phyloP scores from a whole-genome alignment of 176 grass and related monocot species.

The Oryza nivara region DNA sequence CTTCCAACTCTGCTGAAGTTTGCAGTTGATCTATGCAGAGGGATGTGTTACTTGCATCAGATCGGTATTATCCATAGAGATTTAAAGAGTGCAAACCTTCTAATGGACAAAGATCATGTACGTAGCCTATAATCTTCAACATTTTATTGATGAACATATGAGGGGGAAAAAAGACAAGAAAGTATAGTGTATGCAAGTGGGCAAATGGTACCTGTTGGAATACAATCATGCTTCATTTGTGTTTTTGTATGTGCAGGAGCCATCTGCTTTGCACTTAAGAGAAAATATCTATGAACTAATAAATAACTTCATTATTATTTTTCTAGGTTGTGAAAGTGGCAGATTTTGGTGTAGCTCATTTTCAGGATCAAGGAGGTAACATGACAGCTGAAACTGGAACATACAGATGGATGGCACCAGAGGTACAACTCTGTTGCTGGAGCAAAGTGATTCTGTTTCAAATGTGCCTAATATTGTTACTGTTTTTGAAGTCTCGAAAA shows the following conservation, averaged over 20 bases:
- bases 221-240: constrained; percentile 16
- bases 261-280: background rate
- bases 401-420: constrained; percentile 99
- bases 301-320: constrained; percentile 28
- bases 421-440: constrained; percentile 56
- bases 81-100: constrained; percentile 95
- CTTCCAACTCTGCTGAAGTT: constrained; percentile 81
- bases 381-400: constrained; percentile 99
- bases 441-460: background rate
- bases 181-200: background rate
- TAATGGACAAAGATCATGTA: constrained; percentile 94
- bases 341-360: constrained; percentile 96
- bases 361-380: constrained; percentile 85
- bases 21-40: constrained; percentile 84
- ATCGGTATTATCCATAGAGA: constrained; percentile 94
- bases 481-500: background rate
- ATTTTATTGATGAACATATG: constrained; percentile 21
- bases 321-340: constrained; percentile 92
- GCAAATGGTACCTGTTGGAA: constrained; percentile 15
- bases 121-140: constrained; percentile 42
- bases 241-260: constrained; percentile 2
- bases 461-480: constrained; percentile 9
- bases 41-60: constrained; percentile 95
- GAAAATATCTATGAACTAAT: background rate
- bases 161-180: constrained; percentile 13